Percentiles rank a stretch among this genome's conserved stretches.
Conservation (phyloP, 495 filamentous ascomycete genomes). For the Neurospora discreta region DNA sequence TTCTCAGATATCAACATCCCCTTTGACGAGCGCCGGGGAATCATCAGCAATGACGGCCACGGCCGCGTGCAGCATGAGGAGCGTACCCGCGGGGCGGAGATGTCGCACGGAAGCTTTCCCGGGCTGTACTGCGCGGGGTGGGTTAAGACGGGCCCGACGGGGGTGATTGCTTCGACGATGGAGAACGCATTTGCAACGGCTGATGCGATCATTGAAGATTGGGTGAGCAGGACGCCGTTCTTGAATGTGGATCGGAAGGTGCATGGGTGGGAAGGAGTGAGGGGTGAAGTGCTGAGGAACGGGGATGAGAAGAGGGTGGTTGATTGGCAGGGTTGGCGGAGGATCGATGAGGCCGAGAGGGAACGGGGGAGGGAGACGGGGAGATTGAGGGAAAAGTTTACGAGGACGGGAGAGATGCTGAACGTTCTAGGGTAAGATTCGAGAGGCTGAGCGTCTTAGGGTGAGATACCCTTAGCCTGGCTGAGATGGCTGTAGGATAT, state of each 20-base stretch:
- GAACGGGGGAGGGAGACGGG: constrained; percentile 51
- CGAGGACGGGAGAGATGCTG: constrained; percentile 68
- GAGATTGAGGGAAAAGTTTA: constrained; percentile 81
- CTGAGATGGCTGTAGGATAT: background rate
- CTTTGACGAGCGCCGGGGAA: constrained; percentile 60
- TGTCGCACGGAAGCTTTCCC: constrained; percentile 37
- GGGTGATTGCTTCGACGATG: constrained; percentile 95
- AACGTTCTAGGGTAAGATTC: constrained; percentile 39
- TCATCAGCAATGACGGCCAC: constrained; percentile 75
- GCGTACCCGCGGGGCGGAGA: constrained; percentile 13
- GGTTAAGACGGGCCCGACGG: constrained; percentile 92
- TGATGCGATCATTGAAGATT: constrained; percentile 67
- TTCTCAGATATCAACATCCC: constrained; percentile 66
- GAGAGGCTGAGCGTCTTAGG: background rate
- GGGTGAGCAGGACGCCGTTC: constrained; percentile 39
- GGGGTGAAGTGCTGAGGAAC: constrained; percentile 28
- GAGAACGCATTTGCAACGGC: constrained; percentile 85
- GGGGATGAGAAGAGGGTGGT: constrained; percentile 35
- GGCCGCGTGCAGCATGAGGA: constrained; percentile 50
- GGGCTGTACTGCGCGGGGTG: constrained; percentile 92
- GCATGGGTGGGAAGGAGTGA: constrained; percentile 69
- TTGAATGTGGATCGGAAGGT: constrained; percentile 30
- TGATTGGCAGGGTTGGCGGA: constrained; percentile 76
- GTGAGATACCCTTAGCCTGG: background rate
- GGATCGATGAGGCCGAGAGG: constrained; percentile 70